phyloP scores from a whole-genome alignment of 495 filamentous ascomycete species.

The Glonium stellatum region DNA sequence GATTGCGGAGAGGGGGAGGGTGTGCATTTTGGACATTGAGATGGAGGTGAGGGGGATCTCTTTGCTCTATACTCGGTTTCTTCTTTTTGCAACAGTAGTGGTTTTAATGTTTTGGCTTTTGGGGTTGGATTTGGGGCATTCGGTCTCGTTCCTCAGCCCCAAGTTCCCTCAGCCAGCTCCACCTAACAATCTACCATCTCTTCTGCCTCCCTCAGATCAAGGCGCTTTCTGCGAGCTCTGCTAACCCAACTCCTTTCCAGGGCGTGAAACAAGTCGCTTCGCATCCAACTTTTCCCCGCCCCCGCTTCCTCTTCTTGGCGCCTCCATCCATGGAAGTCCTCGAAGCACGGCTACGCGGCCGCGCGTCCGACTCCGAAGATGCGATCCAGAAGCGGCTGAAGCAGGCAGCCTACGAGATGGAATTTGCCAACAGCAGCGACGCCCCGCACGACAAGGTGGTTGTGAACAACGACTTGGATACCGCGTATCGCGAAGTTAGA shows the following conservation, averaged over 20 bases:
- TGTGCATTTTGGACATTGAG: slow-evolving; percentile 81
- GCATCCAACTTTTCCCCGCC: slow-evolving; percentile 60
- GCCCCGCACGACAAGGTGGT: slow-evolving; percentile 80
- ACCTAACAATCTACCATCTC: neutral
- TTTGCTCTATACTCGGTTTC: no score
- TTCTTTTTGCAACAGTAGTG: no score
- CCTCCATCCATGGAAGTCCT: slow-evolving; percentile 71
- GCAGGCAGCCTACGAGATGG: slow-evolving; percentile 77
- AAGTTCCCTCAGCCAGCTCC: slow-evolving; percentile 6
- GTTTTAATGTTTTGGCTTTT: no score
- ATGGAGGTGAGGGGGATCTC: slow-evolving; percentile 66
- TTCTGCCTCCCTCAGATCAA: slow-evolving; percentile 10
- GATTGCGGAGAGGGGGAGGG: slow-evolving; percentile 58
- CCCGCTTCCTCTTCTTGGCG: slow-evolving; percentile 74
- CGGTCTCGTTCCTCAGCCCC: neutral
- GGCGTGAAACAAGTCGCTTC: slow-evolving; percentile 89
- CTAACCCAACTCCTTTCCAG: slow-evolving; percentile 32
- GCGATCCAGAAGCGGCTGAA: slow-evolving; percentile 64
- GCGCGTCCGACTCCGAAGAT: slow-evolving; percentile 78
- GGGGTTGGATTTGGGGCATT: no score
- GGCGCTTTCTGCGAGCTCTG: neutral
- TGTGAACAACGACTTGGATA: slow-evolving; percentile 84
- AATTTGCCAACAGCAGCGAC: slow-evolving; percentile 57
- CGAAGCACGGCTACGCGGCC: slow-evolving; percentile 68
- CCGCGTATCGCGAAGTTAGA: slow-evolving; percentile 70